Evolutionary conservation across 768 basidiomycete species (phyloP), one percentile per base, ranked within the genome.

Genomic region (Boletellus ananiceps): DNA sequence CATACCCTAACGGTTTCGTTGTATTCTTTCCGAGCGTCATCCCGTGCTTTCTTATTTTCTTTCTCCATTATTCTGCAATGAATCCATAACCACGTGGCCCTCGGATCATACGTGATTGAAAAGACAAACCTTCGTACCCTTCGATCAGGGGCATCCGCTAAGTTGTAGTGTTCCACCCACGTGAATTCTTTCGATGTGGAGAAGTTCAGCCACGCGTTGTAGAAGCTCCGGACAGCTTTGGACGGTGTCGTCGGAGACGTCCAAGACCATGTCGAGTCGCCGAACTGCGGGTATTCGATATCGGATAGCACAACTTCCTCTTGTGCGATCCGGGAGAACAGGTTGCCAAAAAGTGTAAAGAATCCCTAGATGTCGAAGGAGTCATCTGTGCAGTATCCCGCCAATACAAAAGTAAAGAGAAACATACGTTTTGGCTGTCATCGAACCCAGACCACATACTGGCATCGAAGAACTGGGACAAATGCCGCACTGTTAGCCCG

Each of bases 21-120:
- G 68, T 95, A 98, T 52, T 98, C 94, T 61, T 81, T 80, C 34
- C 87, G 79, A 6, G 87, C 86, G 34, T 92, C 87, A 25, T 96
- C 92, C 13, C 93, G 78, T 3, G 83, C 82, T 63, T 93, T 93
- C 68, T 88, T 91, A 68, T 99, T 98, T 56, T 97, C 96, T 59
- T 84, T 90, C 64, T 98, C 96, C 88, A 98, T 93, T 40, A 92
- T 61, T 58, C 90, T 91, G 31, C 13, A 27, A 32, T 7, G 37
- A 16, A 39, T 58, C 25, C 47, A 37, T 13, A 2, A 7, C 23
- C 23, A 23, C 23, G n/a, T 41, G 19, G 11, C 2, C 23, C 31
- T 31, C 8, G 8, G 16, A 32, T 15, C 15, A 21, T 34, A 34
- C 16, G 40, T 18, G 31, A 16, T 23, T 33, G 11, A 6, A 19